Base-by-base conservation (phyloP, 352 stramenopile species). In the Phytophthora multivora region DNA sequence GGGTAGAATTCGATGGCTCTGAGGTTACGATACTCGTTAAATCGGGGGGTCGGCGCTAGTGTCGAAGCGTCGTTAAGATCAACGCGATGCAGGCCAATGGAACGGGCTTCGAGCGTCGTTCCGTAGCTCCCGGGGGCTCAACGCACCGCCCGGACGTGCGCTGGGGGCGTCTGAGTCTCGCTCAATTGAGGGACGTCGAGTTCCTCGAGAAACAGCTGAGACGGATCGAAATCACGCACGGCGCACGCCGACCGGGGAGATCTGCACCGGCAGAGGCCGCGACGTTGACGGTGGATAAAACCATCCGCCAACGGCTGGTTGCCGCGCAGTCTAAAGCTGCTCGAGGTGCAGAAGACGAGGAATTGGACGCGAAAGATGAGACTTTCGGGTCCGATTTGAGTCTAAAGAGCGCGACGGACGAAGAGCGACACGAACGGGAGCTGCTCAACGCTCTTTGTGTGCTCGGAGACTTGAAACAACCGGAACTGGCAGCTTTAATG, bases 161-260 rank as follows among this genome's bases (percentile, higher is more conserved):
- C 7, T 94, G 85, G 85, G 66, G 73, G n/a, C 73, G 80, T n/a
- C 59, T 94, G 18, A 63, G 66, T 7, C 73, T 89, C 38, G 79
- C 77, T 4, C 83, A 91, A 46, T 68, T 92, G 26, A 63, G 65
- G 18, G 76, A 92, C 43, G 80, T 89, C 19, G 79, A 83, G 40
- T 94, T 92, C 25, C 61, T 94, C 28, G 66, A 58, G 23, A 87
- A 90, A 50, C 81, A 94, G 51, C 46, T 87, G 38, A 75, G 78
- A 33, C 81, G 81, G 3, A 70, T 88, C 45, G 80, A 92, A 59
- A 68, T 75, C 46, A 69, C 62, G 2, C 56, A 77, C 15, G 63
- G 64, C 11, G 82, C 73, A 8, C 69, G 69, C 45, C 59, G 66
- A 4, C 8, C 51, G 2, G 53, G 60, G 11, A 23, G 52, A 26